phyloP scores from a whole-genome alignment of 441 rosid species.

The Viola pubescens region DNA sequence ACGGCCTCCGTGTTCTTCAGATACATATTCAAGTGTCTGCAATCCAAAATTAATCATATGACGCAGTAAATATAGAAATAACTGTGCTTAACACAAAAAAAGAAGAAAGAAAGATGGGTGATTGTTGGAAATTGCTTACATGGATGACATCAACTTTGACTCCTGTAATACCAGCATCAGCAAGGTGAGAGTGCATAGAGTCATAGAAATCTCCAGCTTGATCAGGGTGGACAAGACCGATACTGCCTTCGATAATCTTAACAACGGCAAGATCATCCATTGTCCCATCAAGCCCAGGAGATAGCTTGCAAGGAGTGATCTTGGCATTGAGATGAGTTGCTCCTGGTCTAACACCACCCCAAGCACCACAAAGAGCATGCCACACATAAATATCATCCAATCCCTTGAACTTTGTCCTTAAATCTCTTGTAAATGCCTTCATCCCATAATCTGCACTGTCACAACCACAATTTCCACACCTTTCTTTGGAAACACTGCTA shows the following conservation, averaged over 20 bases:
- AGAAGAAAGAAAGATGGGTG: background rate
- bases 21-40: constrained; percentile 55
- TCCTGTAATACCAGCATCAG: constrained; percentile 54
- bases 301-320: constrained; percentile 32
- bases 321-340: constrained; percentile 41
- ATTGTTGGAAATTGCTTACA: constrained; percentile 26
- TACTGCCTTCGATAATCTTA: constrained; percentile 56
- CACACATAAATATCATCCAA: constrained; percentile 80
- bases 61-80: background rate
- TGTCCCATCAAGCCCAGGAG: constrained; percentile 50
- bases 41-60: constrained; percentile 1
- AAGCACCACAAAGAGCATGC: constrained; percentile 88
- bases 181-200: constrained; percentile 71
- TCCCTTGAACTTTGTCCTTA: constrained; percentile 50
- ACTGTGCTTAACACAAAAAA: background rate
- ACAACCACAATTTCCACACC: constrained; percentile 22
- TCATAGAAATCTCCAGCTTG: constrained; percentile 55
- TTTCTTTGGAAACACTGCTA: background rate
- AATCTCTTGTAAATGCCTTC: constrained; percentile 53
- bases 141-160: constrained; percentile 77
- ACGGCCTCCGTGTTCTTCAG: constrained; percentile 70
- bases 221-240: constrained; percentile 64
- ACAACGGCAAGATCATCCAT: constrained; percentile 78
- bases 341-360: constrained; percentile 79
- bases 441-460: constrained; percentile 32